Base-by-base conservation (phyloP, 169 alveolate genomes). In the Toxoplasma gondii region DNA sequence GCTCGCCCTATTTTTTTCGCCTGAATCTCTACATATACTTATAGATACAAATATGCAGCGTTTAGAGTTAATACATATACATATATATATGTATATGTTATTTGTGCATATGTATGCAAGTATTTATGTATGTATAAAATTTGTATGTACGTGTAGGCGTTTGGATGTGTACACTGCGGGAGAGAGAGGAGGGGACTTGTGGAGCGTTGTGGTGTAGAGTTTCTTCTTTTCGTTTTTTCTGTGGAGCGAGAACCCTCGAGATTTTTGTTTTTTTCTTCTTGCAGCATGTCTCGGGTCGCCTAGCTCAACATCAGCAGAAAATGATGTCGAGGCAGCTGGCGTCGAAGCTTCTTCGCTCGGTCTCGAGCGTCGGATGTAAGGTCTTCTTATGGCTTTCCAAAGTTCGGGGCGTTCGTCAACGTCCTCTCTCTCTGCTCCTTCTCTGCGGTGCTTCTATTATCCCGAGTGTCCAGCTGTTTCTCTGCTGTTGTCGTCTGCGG, bases 351-450 rank as follows among this genome's bases (percentile, higher is more conserved):
- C 27, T 78, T 7, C 86, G 86, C 39, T 78, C 86, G 9, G 86
- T 78, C 86, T 78, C 86, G 22, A 78, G 86, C 44, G n/a, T 78
- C n/a, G 86, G 86, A n/a, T 78, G 86, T 78, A 78, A 78, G 86
- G 12, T 19, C 22, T 27, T n/a, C n/a, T n/a, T n/a, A n/a, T n/a
- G n/a, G n/a, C n/a, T n/a, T n/a, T n/a, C n/a, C n/a, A n/a, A n/a
- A n/a, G n/a, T n/a, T n/a, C n/a, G n/a, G n/a, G n/a, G n/a, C n/a
- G n/a, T n/a, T n/a, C n/a, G n/a, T n/a, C n/a, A n/a, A n/a, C n/a
- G n/a, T n/a, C n/a, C n/a, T n/a, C n/a, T n/a, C n/a, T n/a, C n/a
- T n/a, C n/a, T n/a, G n/a, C n/a, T n/a, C n/a, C n/a, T n/a, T n/a
- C n/a, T n/a, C n/a, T n/a, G n/a, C n/a, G n/a, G n/a, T n/a, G n/a